phyloP scores from a whole-genome alignment of 306 rosid genomes.

The Castanea mollissima region DNA sequence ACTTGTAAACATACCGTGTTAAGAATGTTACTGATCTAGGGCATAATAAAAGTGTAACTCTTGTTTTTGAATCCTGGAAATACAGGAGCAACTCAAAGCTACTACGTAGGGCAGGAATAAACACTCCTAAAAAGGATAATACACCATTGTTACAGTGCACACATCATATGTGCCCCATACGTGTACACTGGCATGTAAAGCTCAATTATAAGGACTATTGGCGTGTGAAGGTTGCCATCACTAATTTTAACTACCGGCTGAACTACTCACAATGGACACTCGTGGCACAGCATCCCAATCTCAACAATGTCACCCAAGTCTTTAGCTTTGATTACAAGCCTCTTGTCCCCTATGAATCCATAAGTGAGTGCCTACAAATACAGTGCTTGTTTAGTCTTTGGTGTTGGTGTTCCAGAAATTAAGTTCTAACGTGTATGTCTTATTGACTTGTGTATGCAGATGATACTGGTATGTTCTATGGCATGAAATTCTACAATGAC shows the following conservation, averaged over 20 bases:
- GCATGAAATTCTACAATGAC: slow-evolving; percentile 86
- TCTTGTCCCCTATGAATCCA: slow-evolving; percentile 74
- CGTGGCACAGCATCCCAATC: slow-evolving; percentile 86
- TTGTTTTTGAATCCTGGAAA: slow-evolving; percentile 13
- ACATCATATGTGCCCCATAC: slow-evolving; percentile 74
- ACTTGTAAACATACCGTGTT: not conserved
- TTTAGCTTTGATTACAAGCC: slow-evolving; percentile 88
- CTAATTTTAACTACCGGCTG: slow-evolving; percentile 71
- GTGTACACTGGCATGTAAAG: slow-evolving; percentile 92
- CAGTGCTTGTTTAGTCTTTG: not conserved
- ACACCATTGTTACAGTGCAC: slow-evolving; percentile 85
- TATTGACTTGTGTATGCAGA: slow-evolving; percentile 46
- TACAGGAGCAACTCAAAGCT: slow-evolving; percentile 62
- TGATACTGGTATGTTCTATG: slow-evolving; percentile 95
- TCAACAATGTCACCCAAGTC: slow-evolving; percentile 85
- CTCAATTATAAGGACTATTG: slow-evolving; percentile 77
- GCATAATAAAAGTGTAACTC: not conserved
- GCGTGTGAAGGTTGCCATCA: slow-evolving; percentile 79
- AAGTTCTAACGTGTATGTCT: not conserved
- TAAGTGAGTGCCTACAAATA: slow-evolving; percentile 51
- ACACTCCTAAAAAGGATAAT: slow-evolving; percentile 53
- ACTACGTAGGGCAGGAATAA: slow-evolving; percentile 41
- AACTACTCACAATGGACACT: slow-evolving; percentile 84
- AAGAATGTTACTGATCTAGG: not conserved
- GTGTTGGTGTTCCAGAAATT: not conserved